Evolutionary conservation across 345 rosid genomes (phyloP), one percentile per base, ranked within the genome.

Genomic region (Laguncularia racemosa): DNA sequence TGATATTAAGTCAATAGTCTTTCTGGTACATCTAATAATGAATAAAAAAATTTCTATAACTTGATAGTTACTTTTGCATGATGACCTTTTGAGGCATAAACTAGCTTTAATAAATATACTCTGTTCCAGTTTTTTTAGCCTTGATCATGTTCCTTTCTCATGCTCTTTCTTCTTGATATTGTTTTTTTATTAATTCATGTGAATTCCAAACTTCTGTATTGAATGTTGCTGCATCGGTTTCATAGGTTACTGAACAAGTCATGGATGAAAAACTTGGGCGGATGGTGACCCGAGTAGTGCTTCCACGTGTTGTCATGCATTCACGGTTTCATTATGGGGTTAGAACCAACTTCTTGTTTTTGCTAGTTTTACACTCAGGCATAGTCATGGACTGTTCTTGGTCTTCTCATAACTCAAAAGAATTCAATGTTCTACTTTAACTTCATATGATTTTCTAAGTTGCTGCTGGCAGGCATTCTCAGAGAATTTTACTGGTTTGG

Each of bases 311-410:
- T 59, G 80, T 95, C 71, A 90, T 95, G 97, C 89, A 88, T 76
- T 84, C 97, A 7, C 82, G 99, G 50, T 78, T 84, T 81, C 99
- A 95, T 71, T 95, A 87, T 63, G 97, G 97, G 88, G 99, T 85
- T 75, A 77, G 66, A 19, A 17, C 3, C 20, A 20, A 16, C 48
- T 26, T 38, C 20, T 18, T 48, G n/a, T 52, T 45, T 23, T n/a
- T 16, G 45, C 44, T 11, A 16, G 53, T 50, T 18, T 50, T 26
- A 50, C 53, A 50, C 23, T 50, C 16, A 49, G 55, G 33, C 11
- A 9, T 33, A 7, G 4, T 33, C 9, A 9, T 33, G 40, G 28
- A 58, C 48, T 53, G 44, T 26, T 50, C 53, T 17, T 17, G 40
- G 40, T 50, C 21, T 23, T 23, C 47, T 18, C 9, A 11, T n/a